phyloP scores from a whole-genome alignment of 306 rosid species.

The Quercus cerris region DNA sequence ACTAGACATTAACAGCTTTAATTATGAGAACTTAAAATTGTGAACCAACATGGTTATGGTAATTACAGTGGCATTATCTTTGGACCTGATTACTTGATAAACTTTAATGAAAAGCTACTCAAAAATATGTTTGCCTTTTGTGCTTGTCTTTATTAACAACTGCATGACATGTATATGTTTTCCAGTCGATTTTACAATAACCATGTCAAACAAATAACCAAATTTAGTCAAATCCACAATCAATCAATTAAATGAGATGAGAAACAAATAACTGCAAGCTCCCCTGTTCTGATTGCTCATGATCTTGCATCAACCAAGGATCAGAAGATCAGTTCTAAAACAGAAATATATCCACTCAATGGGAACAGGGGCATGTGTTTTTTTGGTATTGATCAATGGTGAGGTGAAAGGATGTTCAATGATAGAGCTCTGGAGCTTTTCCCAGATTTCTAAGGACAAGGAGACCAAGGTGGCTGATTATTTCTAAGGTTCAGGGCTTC shows the following conservation, averaged over 20 bases:
- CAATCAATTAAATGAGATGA: background rate
- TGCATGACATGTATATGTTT: background rate
- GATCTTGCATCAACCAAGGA: background rate
- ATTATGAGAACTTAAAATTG: background rate
- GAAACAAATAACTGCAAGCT: background rate
- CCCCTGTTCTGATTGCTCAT: background rate
- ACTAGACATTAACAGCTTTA: background rate
- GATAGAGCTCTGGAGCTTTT: too few relatives aligned
- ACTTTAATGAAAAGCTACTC: constrained; percentile 3
- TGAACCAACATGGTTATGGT: background rate
- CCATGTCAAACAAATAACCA: background rate
- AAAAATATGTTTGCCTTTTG: constrained; percentile 6
- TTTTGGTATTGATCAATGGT: too few relatives aligned
- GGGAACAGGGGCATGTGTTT: background rate
- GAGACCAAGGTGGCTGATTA: too few relatives aligned
- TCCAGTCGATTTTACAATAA: background rate
- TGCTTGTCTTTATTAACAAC: background rate
- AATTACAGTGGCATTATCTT: background rate
- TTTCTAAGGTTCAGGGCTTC: too few relatives aligned
- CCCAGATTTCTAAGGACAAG: too few relatives aligned
- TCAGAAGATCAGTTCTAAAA: constrained; percentile 9
- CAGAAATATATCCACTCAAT: constrained; percentile 2
- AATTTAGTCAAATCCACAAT: background rate
- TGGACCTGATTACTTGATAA: background rate
- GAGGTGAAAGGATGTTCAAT: too few relatives aligned